Evolutionary conservation across 176 grass and related monocot species (phyloP), one percentile per base, ranked within the genome.

Genomic region (Ampelocalamus luodianensis): DNA sequence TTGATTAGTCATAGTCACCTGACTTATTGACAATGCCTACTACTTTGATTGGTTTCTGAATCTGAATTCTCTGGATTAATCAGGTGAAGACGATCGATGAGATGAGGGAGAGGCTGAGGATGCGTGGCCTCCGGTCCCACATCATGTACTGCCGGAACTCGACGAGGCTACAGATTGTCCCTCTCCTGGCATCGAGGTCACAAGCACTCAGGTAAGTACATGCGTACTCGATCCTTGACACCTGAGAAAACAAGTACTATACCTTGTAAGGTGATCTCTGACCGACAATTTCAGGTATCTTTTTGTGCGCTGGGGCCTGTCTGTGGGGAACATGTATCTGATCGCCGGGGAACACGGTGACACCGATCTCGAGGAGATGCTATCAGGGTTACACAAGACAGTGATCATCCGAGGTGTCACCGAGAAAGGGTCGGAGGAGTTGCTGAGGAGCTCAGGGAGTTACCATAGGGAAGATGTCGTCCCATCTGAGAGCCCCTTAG

Each of bases 91-190:
- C 79, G 4, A 90, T 98, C 5, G 91, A 95, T 10, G 83, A 95
- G 79, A 84, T 98, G 83, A 82, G 96, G 65, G 88, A 82, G 78
- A 92, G 88, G 86, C 74, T 98, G 62, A 89, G 96, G 88, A 93
- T 98, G 87, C 96, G 91, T 38, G 96, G 93, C 23, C 85, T 95
- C 24, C 91, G 96, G 10, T 98, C 93, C 86, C 96, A 98, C 79
- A 62, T 96, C 50, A 94, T 98, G 83, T 98, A 96, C 65, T 95
- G 93, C 81, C 86, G 96, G 49, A 94, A 93, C 71, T 85, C 88
- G 0, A 98, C 96, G 15, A 94, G 96, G 27, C 86, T 98, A 68
- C 96, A 94, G 73, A 69, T 98, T 77, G 87, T 98, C 45, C 96
- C 96, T 86, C 91, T 98, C 10, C 76, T 98, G 36, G 93, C 96